These are phyloP conservation scores for Beauveria medogensis DNA, from an alignment of 2,329 filamentous ascomycete genomes.

Conservation along the genomic window DNA sequence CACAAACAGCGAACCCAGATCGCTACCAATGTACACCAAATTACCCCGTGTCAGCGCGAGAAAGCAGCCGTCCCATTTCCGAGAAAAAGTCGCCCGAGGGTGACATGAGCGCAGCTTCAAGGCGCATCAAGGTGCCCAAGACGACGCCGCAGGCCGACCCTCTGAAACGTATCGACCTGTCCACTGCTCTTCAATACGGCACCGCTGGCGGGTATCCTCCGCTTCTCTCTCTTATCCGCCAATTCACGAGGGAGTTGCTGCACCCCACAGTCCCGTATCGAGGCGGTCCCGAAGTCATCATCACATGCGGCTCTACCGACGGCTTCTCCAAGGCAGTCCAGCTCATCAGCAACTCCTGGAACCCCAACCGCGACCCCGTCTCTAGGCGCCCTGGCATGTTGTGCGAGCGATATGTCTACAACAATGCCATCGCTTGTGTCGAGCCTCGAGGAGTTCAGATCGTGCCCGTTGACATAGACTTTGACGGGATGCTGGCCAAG, in stretches of 20 bases:
- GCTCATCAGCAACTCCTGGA: slow-evolving; percentile 70
- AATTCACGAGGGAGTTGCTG: slow-evolving; percentile 68
- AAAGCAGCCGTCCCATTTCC: slow-evolving; percentile 13
- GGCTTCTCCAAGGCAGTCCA: slow-evolving; percentile 73
- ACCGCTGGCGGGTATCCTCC: slow-evolving; percentile 74
- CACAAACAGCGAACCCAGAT: slow-evolving; percentile 64
- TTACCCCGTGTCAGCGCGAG: slow-evolving; percentile 30
- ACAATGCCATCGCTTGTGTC: slow-evolving; percentile 63
- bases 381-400: slow-evolving; percentile 68
- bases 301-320: slow-evolving; percentile 79
- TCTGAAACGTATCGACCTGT: slow-evolving; percentile 67
- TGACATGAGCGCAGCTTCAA: slow-evolving; percentile 28
- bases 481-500: slow-evolving; percentile 66
- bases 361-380: slow-evolving; percentile 56
- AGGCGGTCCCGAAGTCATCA: slow-evolving; percentile 65
- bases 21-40: slow-evolving; percentile 67
- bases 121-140: slow-evolving; percentile 66
- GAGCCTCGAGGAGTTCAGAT: slow-evolving; percentile 63
- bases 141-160: slow-evolving; percentile 48
- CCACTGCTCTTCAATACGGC: slow-evolving; percentile 80
- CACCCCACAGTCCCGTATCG: slow-evolving; percentile 77
- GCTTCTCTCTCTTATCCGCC: slow-evolving; percentile 66
- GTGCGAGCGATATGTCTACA: slow-evolving; percentile 74
- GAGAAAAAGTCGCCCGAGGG: slow-evolving; percentile 14
- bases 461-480: slow-evolving; percentile 67